These are phyloP conservation scores for Chytriomyces sp. DNA, from an alignment of 192 early-diverging fungal species.

Conservation along the genomic window DNA sequence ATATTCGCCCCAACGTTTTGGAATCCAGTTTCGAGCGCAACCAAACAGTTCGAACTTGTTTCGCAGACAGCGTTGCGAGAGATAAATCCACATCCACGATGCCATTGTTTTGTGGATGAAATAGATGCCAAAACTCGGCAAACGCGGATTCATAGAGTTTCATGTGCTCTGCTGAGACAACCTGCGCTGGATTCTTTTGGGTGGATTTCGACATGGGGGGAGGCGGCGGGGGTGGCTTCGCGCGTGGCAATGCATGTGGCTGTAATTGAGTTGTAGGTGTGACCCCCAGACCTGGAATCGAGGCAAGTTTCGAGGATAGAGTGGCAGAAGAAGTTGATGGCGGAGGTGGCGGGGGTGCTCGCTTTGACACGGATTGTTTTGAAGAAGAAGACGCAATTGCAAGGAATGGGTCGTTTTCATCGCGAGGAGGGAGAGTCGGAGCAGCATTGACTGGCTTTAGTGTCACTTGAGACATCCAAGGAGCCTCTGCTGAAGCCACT, in stretches of 20 bases:
- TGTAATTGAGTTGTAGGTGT: background rate
- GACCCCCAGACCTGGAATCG: constrained; percentile 8
- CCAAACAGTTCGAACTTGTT: constrained; percentile 38
- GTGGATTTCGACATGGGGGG: background rate
- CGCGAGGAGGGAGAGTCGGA: constrained; percentile 10
- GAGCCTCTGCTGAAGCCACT: background rate
- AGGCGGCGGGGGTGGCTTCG: constrained; percentile 13
- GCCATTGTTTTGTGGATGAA: background rate
- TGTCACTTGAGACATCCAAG: constrained; percentile 8
- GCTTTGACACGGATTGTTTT: background rate
- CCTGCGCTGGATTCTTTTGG: background rate
- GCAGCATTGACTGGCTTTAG: constrained; percentile 13
- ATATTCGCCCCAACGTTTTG: constrained; percentile 24
- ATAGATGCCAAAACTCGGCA: constrained; percentile 1
- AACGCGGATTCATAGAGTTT: constrained; percentile 25
- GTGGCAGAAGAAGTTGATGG: constrained; percentile 4
- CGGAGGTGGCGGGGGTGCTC: constrained; percentile 20
- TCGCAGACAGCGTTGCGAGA: background rate
- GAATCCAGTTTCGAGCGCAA: constrained; percentile 27
- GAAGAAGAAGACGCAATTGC: background rate
- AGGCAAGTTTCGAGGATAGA: constrained; percentile 7
- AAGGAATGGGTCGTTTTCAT: background rate
- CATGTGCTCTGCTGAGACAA: constrained; percentile 11
- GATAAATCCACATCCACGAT: background rate
- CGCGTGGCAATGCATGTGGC: background rate